Evolutionary conservation across 331 rosid species (phyloP).

Genomic region (Quercus tomentella): DNA sequence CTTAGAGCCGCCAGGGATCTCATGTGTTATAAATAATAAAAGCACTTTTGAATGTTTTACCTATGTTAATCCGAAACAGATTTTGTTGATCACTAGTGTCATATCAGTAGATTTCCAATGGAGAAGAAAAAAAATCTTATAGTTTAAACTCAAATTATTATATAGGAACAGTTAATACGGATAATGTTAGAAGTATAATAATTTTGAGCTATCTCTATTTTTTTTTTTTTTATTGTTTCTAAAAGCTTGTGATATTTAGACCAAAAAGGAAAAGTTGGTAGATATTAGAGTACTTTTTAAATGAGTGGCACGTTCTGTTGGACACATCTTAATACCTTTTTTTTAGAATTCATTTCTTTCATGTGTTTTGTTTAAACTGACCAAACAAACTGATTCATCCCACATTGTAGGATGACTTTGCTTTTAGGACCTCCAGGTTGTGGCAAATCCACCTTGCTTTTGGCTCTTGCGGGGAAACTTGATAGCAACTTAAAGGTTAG

Average conservation of each 20-base stretch:
- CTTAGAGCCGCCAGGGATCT: neutral
- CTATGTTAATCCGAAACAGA: neutral
- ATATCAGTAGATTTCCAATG: neutral
- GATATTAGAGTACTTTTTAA: neutral
- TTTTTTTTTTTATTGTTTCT: too few relatives aligned
- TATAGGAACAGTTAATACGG: neutral
- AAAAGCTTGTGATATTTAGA: too few relatives aligned
- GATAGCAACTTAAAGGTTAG: constrained; percentile 52
- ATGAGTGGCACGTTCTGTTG: neutral
- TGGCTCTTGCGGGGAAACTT: constrained; percentile 80
- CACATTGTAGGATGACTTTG: constrained; percentile 68
- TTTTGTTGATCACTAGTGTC: neutral
- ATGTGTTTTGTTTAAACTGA: constrained; percentile 22
- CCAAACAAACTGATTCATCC: neutral
- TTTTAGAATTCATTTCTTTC: constrained; percentile 32
- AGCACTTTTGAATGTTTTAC: neutral
- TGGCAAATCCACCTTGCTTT: constrained; percentile 74
- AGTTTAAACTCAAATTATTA: neutral
- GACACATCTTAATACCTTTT: too few relatives aligned
- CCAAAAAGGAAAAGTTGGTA: neutral
- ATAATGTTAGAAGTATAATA: too few relatives aligned
- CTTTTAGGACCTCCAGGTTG: constrained; percentile 88
- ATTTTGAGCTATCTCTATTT: neutral
- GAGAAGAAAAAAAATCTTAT: neutral
- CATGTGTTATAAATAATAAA: neutral